Evolutionary conservation across 768 basidiomycete species (phyloP).

Genomic region (Plicaturopsis crispa): DNA sequence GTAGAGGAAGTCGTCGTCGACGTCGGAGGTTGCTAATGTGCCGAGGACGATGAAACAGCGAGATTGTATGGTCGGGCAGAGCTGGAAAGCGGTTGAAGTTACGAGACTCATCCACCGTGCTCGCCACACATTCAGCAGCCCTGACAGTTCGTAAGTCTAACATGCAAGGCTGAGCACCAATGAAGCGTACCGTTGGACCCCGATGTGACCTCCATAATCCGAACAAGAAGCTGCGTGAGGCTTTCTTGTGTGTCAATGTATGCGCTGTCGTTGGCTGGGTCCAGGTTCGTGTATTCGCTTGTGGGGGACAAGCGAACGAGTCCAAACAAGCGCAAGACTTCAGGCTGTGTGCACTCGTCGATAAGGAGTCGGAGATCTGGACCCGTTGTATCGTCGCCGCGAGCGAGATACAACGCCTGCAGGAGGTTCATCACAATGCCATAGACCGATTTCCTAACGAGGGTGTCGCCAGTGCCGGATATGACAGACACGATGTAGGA

Average conservation of each 20-base stretch:
- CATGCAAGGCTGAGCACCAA: background rate
- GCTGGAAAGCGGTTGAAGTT: slow-evolving; percentile 84
- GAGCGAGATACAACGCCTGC: slow-evolving; percentile 62
- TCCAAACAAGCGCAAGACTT: slow-evolving; percentile 66
- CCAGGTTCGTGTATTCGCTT: slow-evolving; percentile 60
- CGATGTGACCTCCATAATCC: slow-evolving; percentile 56
- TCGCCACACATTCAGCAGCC: slow-evolving; percentile 80
- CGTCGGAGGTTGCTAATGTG: slow-evolving; percentile 72
- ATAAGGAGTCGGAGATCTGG: slow-evolving; percentile 58
- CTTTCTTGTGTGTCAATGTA: slow-evolving; percentile 60
- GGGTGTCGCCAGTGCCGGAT: slow-evolving; percentile 63
- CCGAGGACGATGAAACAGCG: slow-evolving; percentile 82
- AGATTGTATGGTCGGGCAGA: slow-evolving; percentile 81
- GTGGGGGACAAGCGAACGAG: slow-evolving; percentile 52
- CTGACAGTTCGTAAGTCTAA: slow-evolving; percentile 24
- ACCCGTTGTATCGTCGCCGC: slow-evolving; percentile 49
- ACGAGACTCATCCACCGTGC: slow-evolving; percentile 91
- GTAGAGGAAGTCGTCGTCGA: slow-evolving; percentile 90
- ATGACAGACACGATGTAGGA: slow-evolving; percentile 75
- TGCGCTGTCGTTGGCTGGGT: slow-evolving; percentile 40
- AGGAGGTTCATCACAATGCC: slow-evolving; percentile 77
- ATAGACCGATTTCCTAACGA: slow-evolving; percentile 75
- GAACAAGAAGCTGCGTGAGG: slow-evolving; percentile 54
- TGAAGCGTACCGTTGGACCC: slow-evolving; percentile 55
- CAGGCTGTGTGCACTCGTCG: slow-evolving; percentile 47